Base-by-base conservation (phyloP, 2,329 filamentous ascomycete genomes). In the Lasiodiplodia sp. region DNA sequence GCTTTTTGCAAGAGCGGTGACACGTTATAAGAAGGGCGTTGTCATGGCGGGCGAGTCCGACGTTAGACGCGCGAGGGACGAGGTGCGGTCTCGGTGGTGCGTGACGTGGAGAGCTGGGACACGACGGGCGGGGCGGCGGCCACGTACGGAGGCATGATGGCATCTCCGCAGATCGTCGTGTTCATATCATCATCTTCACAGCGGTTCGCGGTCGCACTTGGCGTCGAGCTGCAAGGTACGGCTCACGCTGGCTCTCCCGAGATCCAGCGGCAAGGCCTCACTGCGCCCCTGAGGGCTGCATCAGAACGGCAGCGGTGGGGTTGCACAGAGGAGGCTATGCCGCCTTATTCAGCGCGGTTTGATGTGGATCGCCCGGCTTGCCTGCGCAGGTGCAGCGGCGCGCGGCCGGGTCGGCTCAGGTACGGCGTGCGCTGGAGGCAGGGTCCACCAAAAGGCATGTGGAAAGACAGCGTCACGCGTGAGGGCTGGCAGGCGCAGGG, bases 171-270 rank as follows among this genome's bases (percentile, higher is more conserved):
- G 44, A 64, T 64, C 60, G 25, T 34, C 58, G 58, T 40, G 56
- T 63, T 51, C 58, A 63, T 23, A 47, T 60, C 58, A 25, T 49
- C 58, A 64, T 64, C 60, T 64, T 66, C 52, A 56, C 25, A 53
- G 62, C 28, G 62, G 47, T n/a, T 25, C 10, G 23, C 34, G 34
- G 63, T 66, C 51, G 51, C 63, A 66, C 63, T 52, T 52, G 63
- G 52, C 52, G 62, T 52, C 47, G 60, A 52, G 60, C 49, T 66
- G 63, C 63, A 66, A 66, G 63, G 63, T 66, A 66, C 63, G 51
- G 55, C 44, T 34, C 49, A 40, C 25, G 44, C 60, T 51, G 60
- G 49, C 62, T 40, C 49, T 55, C 62, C 58, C 63, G 63, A 56
- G 63, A 66, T 37, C 63, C 63, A 66, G 63, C 18, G 34, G 62